Evolutionary conservation across 2,329 filamentous ascomycete species (phyloP).

Genomic region (Botrytis tulipae): DNA sequence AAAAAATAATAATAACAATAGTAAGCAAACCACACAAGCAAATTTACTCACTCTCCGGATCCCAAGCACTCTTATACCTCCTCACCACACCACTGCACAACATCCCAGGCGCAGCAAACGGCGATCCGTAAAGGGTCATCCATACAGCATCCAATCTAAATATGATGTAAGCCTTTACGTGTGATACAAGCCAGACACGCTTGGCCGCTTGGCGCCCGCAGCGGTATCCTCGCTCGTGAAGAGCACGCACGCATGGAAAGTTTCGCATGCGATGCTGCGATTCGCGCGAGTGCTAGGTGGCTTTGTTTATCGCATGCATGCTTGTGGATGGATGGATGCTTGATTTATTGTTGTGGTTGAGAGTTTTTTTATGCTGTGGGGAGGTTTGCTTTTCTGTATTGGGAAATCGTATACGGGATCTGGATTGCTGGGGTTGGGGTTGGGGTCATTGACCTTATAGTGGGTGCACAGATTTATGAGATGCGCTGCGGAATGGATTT

Average conservation of each 20-base stretch:
- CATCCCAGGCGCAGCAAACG: neutral
- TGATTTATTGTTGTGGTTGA: too few species aligned
- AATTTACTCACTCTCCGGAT: neutral
- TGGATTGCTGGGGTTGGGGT: too few species aligned
- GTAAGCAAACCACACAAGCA: neutral
- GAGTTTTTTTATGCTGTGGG: too few species aligned
- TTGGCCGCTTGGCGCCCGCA: neutral
- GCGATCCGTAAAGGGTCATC: neutral
- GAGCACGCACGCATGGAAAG: too few species aligned
- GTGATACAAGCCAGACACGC: neutral
- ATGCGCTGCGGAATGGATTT: neutral
- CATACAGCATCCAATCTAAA: neutral
- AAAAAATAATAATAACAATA: neutral
- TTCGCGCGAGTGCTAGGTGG: neutral
- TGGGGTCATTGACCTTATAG: too few species aligned
- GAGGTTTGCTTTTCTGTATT: too few species aligned
- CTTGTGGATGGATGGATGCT: too few species aligned
- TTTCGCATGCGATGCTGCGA: neutral
- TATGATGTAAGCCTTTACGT: neutral
- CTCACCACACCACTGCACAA: neutral
- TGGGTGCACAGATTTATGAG: too few species aligned
- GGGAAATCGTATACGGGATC: too few species aligned
- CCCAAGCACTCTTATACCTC: neutral
- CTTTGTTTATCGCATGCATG: neutral
- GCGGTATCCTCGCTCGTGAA: neutral